A percentile compares a stretch with the other conserved stretches of the same genome.
phyloP scores from a whole-genome alignment of 768 basidiomycete genomes.

The Suillus subluteus region DNA sequence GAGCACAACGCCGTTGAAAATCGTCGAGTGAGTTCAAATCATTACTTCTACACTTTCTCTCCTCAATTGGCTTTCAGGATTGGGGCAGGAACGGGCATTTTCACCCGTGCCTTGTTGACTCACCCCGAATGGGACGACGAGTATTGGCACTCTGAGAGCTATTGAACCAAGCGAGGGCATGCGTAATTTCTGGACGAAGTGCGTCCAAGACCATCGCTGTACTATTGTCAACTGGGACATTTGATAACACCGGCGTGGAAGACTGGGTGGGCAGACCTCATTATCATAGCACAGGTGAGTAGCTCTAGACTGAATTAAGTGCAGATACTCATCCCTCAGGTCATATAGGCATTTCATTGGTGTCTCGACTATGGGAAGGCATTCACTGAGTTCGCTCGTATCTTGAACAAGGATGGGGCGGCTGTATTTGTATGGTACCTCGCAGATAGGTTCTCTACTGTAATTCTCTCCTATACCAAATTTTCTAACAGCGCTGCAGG shows the following conservation, averaged over 20 bases:
- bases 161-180: conserved; percentile 89
- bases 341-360: conserved; percentile 88
- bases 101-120: conserved; percentile 79
- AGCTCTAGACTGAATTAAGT: conserved; percentile 29
- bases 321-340: background rate
- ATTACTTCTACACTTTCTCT: background rate
- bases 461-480: background rate
- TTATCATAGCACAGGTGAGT: conserved; percentile 75
- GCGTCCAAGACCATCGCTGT: conserved; percentile 20
- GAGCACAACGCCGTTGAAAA: conserved; percentile 48
- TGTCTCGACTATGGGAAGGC: conserved; percentile 79
- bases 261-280: conserved; percentile 77
- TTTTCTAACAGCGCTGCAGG: conserved; percentile 35
- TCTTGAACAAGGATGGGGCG: conserved; percentile 73
- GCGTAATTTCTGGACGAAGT: conserved; percentile 45
- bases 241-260: conserved; percentile 61
- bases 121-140: conserved; percentile 49
- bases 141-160: conserved; percentile 60
- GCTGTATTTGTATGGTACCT: conserved; percentile 88
- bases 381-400: conserved; percentile 55
- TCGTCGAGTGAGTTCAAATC: conserved; percentile 65
- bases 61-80: conserved; percentile 47
- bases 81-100: conserved; percentile 87
- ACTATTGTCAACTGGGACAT: conserved; percentile 64
- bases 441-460: conserved; percentile 64